These are phyloP conservation scores for Gossypium raimondii DNA, from an alignment of 345 rosid genomes.

Conservation along the genomic window DNA sequence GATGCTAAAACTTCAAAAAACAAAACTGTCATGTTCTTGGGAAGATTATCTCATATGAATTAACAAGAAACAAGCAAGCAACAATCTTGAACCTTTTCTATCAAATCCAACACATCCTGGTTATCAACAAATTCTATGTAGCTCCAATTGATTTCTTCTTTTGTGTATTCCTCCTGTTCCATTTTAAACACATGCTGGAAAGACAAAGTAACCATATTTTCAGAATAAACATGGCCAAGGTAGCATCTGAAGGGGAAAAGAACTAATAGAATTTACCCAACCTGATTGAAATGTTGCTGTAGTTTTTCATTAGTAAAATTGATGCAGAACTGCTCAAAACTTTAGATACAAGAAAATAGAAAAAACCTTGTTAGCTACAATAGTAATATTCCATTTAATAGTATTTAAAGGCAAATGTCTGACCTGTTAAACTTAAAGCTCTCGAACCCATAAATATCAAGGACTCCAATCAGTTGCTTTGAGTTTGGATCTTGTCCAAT, in stretches of 20 bases:
- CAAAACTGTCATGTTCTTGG: not conserved
- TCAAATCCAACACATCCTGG: slow-evolving; percentile 96
- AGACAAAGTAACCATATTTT: slow-evolving; percentile 19
- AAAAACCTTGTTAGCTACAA: slow-evolving; percentile 24
- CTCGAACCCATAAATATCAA: slow-evolving; percentile 98
- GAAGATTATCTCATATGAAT: slow-evolving; percentile 5
- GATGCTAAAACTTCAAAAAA: not conserved
- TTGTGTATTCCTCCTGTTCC: slow-evolving; percentile 99
- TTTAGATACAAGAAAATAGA: slow-evolving; percentile 18
- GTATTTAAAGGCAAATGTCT: slow-evolving; percentile 23
- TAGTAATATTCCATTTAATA: slow-evolving; percentile 6
- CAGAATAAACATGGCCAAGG: slow-evolving; percentile 19
- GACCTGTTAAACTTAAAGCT: slow-evolving; percentile 97
- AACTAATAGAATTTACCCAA: slow-evolving; percentile 26
- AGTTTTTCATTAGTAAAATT: slow-evolving; percentile 97
- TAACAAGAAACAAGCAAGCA: slow-evolving; percentile 13
- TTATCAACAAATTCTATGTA: slow-evolving; percentile 99
- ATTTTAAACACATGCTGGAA: slow-evolving; percentile 97
- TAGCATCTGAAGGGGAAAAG: slow-evolving; percentile 13
- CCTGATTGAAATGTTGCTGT: slow-evolving; percentile 99
- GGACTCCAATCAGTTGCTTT: slow-evolving; percentile 88
- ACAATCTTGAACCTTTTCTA: slow-evolving; percentile 70
- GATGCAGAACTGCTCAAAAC: slow-evolving; percentile 99
- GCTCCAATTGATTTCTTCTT: slow-evolving; percentile 99
- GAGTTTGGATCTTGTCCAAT: slow-evolving; percentile 99